Evolutionary conservation across 306 rosid species (phyloP).

Genomic region (Prinsepia uniflora): DNA sequence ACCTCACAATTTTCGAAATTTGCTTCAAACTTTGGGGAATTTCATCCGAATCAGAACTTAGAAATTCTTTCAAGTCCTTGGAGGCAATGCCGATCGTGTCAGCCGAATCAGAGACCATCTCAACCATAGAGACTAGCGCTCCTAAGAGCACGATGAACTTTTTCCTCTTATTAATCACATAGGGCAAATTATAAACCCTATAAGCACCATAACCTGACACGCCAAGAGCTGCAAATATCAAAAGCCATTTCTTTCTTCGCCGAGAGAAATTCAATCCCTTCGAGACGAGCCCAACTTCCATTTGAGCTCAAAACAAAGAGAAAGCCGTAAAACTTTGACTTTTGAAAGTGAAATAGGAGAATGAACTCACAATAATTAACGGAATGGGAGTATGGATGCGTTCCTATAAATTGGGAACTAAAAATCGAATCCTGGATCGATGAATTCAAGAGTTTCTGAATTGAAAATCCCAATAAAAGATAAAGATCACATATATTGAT

Average conservation of each 20-base stretch:
- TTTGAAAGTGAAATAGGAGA: background rate
- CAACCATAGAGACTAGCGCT: constrained; percentile 57
- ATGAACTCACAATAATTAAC: background rate
- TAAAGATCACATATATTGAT: background rate
- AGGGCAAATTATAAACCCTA: constrained; percentile 53
- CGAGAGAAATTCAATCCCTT: constrained; percentile 42
- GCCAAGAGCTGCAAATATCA: constrained; percentile 52
- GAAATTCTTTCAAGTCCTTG: constrained; percentile 60
- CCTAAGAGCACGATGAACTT: constrained; percentile 45
- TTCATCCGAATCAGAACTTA: constrained; percentile 65
- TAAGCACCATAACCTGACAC: constrained; percentile 71
- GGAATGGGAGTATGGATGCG: background rate
- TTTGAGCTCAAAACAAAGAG: constrained; percentile 15
- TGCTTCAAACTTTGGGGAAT: constrained; percentile 77
- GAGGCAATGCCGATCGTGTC: constrained; percentile 53
- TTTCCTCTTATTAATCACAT: constrained; percentile 49
- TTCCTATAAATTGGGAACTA: background rate
- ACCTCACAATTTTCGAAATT: constrained; percentile 60
- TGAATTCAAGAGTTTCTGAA: background rate
- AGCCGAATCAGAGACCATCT: constrained; percentile 58
- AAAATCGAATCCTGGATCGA: background rate
- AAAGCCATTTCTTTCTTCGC: constrained; percentile 47
- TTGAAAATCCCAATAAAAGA: background rate
- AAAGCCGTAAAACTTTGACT: background rate
- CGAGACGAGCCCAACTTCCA: constrained; percentile 56